Evolutionary conservation across 2,329 filamentous ascomycete genomes (phyloP), one percentile per base, ranked within the genome.

Genomic region (Xylaria sp.): DNA sequence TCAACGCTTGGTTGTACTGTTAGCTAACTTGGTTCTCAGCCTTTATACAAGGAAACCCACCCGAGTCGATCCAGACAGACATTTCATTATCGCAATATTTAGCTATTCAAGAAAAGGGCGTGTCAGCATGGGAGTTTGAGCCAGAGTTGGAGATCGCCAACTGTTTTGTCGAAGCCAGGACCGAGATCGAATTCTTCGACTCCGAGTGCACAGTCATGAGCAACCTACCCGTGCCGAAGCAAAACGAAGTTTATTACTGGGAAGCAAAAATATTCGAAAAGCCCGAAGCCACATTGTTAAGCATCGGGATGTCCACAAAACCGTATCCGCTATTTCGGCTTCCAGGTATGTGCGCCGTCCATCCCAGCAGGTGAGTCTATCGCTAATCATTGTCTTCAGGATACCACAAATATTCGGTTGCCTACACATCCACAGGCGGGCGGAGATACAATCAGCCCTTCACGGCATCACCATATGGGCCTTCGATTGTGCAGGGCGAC

Each of bases 171-270:
- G 94, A 99, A 78, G 94, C 82, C 40, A 87, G 95, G 67, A 99
- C 95, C 10, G 95, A 99, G 77, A 97, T 99, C 66, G 95, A 99
- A 76, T 99, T 99, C 79, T 99, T 96, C 74, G 95, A 99, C 77
- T 95, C 93, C 2, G 95, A 96, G 75, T 98, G 94, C 80, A 96
- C 93, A 70, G 95, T 98, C 64, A 92, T 97, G 81, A 96, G 91
- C 81, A 99, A 99, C 72, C 79, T 99, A 40, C 95, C 95, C 0
- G 92, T 99, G 7, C 95, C 95, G 13, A 99, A 99, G 74, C 95
- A 99, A 74, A 99, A 99, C 73, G 95, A 99, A 73, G 94, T 98
- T 10, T 99, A 99, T 77, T 99, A 99, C 78, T 99, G 95, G 95
- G 95, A 99, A 77, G 91, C 93, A 58, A 99, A 99, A 81, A 90